Evolutionary conservation across 116 monocot species (phyloP), one percentile per base, ranked within the genome.

Genomic region (Zostera marina): DNA sequence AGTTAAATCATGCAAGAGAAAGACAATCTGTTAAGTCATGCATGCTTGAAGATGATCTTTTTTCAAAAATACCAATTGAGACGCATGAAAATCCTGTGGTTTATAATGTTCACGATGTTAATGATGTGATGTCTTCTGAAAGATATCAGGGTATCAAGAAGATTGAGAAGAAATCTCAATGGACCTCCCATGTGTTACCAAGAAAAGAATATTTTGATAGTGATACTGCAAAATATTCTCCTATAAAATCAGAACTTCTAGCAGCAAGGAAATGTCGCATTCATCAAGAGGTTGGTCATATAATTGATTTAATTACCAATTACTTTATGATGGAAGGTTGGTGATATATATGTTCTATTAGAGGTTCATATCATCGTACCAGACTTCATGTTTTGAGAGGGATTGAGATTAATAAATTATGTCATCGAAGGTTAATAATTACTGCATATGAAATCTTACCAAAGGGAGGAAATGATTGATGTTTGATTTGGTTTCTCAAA

Each of bases 21-120:
- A 77, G 85, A 68, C 86, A 90, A 56, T 98, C 98, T 6, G 74
- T 86, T 48, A 98, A 90, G 72, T 64, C 90, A 46, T 72, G 82
- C 4, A 83, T 81, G 83, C 72, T 78, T 71, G 56, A 74, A 44
- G 90, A 90, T 72, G 90, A 90, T 73, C 72, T 83, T 66, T 10
- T 66, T 39, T 52, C 79, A 49, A 17, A 74, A 53, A 90, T 77
- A 38, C 16, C 77, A 41, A 59, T 63, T 67, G 81, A 81, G 24
- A 83, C 81, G 61, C 76, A 78, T 43, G 86, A 70, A 24, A 71
- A 54, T 63, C 14, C 75, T 42, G 51, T 75, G 48, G 63, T 73
- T 19, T 76, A 85, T 22, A 74, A 63, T 70, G 61, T 74, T 52
- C 71, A 74, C 51, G 73, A 51, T 49, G 63, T 74, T 64, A 73